These are phyloP conservation scores for Chytriomyces sp. DNA, from an alignment of 192 early-diverging fungal species.

Conservation along the genomic window DNA sequence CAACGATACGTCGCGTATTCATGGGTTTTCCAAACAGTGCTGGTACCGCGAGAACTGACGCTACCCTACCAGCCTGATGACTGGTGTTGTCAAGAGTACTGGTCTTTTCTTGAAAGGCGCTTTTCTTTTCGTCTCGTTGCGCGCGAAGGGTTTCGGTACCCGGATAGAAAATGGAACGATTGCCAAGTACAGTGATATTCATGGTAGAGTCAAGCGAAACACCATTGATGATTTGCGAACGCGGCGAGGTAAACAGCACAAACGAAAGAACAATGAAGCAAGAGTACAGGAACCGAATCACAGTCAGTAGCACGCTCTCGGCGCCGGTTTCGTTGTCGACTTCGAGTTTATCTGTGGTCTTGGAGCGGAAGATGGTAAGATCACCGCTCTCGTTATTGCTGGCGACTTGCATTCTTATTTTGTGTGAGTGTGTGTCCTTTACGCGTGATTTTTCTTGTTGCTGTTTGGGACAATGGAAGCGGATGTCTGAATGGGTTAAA, in stretches of 20 bases:
- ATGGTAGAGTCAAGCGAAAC: constrained; percentile 28
- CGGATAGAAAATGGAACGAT: background rate
- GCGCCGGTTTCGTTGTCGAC: constrained; percentile 7
- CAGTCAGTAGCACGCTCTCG: constrained; percentile 21
- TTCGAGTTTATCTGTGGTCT: constrained; percentile 22
- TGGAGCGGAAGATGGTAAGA: constrained; percentile 24
- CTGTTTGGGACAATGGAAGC: background rate
- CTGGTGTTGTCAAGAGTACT: background rate
- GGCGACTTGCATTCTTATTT: constrained; percentile 7
- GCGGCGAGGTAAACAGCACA: constrained; percentile 26
- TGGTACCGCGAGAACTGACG: constrained; percentile 37
- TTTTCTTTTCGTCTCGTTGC: background rate
- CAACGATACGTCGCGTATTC: background rate
- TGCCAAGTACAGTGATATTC: constrained; percentile 30
- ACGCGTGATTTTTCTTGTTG: background rate
- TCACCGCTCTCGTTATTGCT: constrained; percentile 6
- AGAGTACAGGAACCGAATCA: constrained; percentile 23
- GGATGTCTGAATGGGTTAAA: background rate
- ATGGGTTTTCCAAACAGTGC: constrained; percentile 41
- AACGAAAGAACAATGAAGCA: constrained; percentile 34
- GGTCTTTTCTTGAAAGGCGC: background rate
- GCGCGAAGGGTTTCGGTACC: background rate
- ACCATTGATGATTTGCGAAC: constrained; percentile 15
- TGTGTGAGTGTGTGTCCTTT: background rate
- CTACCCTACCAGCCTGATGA: background rate